These are phyloP conservation scores for Lachnellula cervina DNA, from an alignment of 2,329 filamentous ascomycete genomes.

Conservation along the genomic window DNA sequence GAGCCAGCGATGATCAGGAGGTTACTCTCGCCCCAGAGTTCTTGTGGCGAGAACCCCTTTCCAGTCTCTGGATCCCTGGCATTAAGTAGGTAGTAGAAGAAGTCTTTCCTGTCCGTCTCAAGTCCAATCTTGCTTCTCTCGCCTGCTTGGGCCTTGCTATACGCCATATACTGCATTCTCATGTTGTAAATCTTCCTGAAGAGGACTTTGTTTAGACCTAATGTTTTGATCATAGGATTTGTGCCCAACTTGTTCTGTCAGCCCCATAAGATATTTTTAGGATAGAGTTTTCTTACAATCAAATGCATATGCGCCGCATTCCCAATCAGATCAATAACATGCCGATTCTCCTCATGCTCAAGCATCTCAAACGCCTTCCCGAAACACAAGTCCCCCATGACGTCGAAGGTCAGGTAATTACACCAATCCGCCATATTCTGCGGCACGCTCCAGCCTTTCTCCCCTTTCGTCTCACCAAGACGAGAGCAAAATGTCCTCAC, in stretches of 20 bases:
- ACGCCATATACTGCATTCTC: constrained; percentile 65
- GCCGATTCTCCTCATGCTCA: constrained; percentile 50
- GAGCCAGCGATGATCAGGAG: constrained; percentile 23
- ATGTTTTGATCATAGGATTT: constrained; percentile 63
- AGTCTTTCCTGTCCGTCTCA: constrained; percentile 58
- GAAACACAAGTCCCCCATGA: constrained; percentile 47
- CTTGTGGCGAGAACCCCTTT: constrained; percentile 34
- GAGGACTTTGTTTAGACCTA: constrained; percentile 62
- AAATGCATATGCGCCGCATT: constrained; percentile 64
- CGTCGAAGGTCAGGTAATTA: constrained; percentile 43
- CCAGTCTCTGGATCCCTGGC: constrained; percentile 68
- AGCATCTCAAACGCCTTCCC: constrained; percentile 48
- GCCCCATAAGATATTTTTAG: neutral
- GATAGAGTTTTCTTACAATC: constrained; percentile 42
- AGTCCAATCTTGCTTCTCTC: constrained; percentile 61
- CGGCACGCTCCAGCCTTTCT: constrained; percentile 45
- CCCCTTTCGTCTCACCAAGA: constrained; percentile 35
- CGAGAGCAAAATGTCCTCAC: constrained; percentile 57
- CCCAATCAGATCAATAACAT: constrained; percentile 62
- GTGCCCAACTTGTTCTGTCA: constrained; percentile 43
- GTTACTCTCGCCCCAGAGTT: constrained; percentile 24
- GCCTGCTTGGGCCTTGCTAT: constrained; percentile 61
- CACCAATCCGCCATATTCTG: constrained; percentile 47
- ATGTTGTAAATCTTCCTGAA: constrained; percentile 63
- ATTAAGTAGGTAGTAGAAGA: constrained; percentile 71